Percentiles rank a stretch among this genome's conserved stretches.
Conservation (phyloP, 495 filamentous ascomycete genomes). For the Cladorrhinum samala region DNA sequence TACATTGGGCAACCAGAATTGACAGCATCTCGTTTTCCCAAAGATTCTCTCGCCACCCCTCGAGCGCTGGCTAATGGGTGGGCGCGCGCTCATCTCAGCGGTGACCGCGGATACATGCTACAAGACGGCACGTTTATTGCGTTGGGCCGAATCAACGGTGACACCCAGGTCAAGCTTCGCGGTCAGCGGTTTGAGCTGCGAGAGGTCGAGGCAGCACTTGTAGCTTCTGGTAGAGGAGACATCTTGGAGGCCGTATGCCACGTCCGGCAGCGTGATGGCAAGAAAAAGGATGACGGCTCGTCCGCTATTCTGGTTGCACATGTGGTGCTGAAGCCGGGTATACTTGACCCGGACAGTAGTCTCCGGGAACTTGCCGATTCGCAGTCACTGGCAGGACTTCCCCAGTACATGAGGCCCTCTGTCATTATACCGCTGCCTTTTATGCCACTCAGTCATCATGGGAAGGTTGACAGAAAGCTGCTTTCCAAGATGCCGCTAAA, state of each 20-base stretch:
- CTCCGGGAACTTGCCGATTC: slow-evolving; percentile 5
- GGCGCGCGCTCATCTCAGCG: slow-evolving; percentile 17
- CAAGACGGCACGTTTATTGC: slow-evolving; percentile 30
- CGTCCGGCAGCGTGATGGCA: not conserved
- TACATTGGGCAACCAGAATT: slow-evolving; percentile 33
- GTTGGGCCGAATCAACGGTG: slow-evolving; percentile 35
- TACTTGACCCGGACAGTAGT: slow-evolving; percentile 2
- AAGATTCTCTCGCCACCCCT: slow-evolving; percentile 2
- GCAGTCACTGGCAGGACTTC: slow-evolving; percentile 29
- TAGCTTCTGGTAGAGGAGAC: slow-evolving; percentile 8
- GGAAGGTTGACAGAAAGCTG: slow-evolving; percentile 34
- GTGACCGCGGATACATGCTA: slow-evolving; percentile 15
- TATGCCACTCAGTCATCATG: slow-evolving; percentile 35
- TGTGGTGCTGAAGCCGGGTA: slow-evolving; percentile 10
- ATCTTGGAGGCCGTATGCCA: slow-evolving; percentile 6
- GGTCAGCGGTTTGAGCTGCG: slow-evolving; percentile 42
- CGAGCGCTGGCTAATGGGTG: slow-evolving; percentile 8
- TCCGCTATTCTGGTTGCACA: slow-evolving; percentile 29
- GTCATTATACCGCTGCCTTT: slow-evolving; percentile 26
- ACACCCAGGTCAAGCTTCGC: slow-evolving; percentile 41
- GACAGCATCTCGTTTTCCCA: slow-evolving; percentile 13
- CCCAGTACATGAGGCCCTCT: slow-evolving; percentile 39
- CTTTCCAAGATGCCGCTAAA: slow-evolving; percentile 4
- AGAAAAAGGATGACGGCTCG: slow-evolving; percentile 1
- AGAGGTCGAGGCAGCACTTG: slow-evolving; percentile 28